phyloP scores from a whole-genome alignment of 441 rosid species.

The Melastoma candidum region DNA sequence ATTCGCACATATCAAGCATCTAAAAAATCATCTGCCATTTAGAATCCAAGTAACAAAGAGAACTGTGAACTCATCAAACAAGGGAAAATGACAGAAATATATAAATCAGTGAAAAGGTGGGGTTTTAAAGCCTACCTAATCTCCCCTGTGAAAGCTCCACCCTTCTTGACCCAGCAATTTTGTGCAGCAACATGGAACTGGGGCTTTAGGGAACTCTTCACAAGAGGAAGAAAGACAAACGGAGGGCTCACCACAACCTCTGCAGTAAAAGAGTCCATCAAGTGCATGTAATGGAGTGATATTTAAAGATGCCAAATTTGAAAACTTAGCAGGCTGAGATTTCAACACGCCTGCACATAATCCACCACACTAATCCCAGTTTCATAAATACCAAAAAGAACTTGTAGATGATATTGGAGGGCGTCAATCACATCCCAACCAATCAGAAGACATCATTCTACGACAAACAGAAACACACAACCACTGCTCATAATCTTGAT shows the following conservation, averaged over 20 bases:
- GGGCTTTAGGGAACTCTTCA: constrained; percentile 37
- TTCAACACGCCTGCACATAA: too few relatives aligned
- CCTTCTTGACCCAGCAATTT: constrained; percentile 74
- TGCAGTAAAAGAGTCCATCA: constrained; percentile 15
- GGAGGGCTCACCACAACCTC: constrained; percentile 83
- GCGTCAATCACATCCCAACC: too few relatives aligned
- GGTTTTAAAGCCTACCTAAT: constrained; percentile 34
- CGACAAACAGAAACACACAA: too few relatives aligned
- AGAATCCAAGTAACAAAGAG: background rate
- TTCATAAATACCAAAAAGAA: too few relatives aligned
- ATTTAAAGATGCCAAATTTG: too few relatives aligned
- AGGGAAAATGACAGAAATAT: background rate
- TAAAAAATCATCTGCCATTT: background rate
- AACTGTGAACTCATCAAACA: background rate
- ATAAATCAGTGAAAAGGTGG: background rate
- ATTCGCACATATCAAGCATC: too few relatives aligned
- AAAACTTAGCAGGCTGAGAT: too few relatives aligned
- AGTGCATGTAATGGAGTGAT: too few relatives aligned
- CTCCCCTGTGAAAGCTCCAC: constrained; percentile 76
- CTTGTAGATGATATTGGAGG: too few relatives aligned
- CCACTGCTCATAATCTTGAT: too few relatives aligned
- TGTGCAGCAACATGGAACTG: constrained; percentile 60
- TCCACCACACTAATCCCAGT: too few relatives aligned
- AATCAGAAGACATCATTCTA: too few relatives aligned
- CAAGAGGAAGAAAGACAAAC: constrained; percentile 46